phyloP scores from a whole-genome alignment of 306 rosid species.

The Glycyrrhiza uralensis region DNA sequence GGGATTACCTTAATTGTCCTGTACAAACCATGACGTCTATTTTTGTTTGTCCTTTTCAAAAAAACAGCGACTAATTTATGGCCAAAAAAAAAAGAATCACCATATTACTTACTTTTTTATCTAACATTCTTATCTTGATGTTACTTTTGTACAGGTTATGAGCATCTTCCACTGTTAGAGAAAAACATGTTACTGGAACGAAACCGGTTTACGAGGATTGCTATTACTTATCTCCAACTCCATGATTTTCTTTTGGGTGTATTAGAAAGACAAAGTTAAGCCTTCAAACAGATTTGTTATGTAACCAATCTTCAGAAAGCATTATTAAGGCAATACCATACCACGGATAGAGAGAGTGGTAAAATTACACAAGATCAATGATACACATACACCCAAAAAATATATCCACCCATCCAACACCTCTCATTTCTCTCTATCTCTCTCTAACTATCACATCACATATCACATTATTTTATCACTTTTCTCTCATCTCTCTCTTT shows the following conservation, averaged over 20 bases:
- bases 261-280: constrained; percentile 24
- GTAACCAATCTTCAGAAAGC: constrained; percentile 22
- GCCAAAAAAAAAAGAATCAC: not conserved
- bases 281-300: constrained; percentile 35
- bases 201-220: not conserved
- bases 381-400: too few relatives aligned
- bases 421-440: too few relatives aligned
- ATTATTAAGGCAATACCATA: not conserved
- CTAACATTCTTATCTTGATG: constrained; percentile 7
- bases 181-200: not conserved
- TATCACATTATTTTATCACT: too few relatives aligned
- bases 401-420: too few relatives aligned
- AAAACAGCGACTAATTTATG: constrained; percentile 8
- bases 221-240: not conserved
- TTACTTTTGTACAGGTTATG: constrained; percentile 14
- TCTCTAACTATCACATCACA: too few relatives aligned
- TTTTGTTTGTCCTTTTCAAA: constrained; percentile 20
- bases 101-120: constrained; percentile 21
- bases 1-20: constrained; percentile 44
- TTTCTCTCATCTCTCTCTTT: too few relatives aligned
- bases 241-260: not conserved
- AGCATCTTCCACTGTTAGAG: constrained; percentile 19
- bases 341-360: not conserved
- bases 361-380: constrained; percentile 41
- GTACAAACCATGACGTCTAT: constrained; percentile 29